phyloP scores from a whole-genome alignment of 202 grass and related monocot genomes.

The Schoenoplectus tabernaemontani region DNA sequence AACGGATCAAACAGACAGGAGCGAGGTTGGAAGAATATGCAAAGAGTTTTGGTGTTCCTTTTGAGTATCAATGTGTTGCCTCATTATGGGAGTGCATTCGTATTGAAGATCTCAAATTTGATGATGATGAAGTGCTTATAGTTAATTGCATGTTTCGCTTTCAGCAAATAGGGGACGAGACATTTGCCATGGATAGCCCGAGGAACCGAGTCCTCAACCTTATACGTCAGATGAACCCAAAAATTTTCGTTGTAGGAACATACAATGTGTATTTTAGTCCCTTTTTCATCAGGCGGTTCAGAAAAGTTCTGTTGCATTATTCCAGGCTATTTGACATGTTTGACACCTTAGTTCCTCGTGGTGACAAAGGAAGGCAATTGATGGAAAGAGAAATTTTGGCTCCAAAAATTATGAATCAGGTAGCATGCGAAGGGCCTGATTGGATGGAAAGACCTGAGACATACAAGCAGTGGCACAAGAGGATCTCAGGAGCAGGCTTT shows the following conservation, averaged over 20 bases:
- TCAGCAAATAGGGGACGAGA: conserved; percentile 15
- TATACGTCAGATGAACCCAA: conserved; percentile 25
- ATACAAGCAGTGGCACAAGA: conserved; percentile 47
- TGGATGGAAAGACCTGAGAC: conserved; percentile 46
- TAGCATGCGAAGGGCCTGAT: conserved; percentile 52
- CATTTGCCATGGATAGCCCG: conserved; percentile 16
- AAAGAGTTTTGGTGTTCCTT: conserved; percentile 18
- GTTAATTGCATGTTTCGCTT: not conserved
- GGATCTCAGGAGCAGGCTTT: conserved; percentile 30
- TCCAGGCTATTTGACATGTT: conserved; percentile 44
- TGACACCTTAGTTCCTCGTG: conserved; percentile 29
- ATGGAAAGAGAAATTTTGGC: conserved; percentile 34
- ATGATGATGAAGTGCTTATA: conserved; percentile 26
- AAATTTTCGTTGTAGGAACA: conserved; percentile 28
- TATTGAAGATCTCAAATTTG: conserved; percentile 28
- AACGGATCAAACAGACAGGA: conserved; percentile 21
- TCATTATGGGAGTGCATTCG: conserved; percentile 24
- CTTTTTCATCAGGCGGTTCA: conserved; percentile 45
- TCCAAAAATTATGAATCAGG: conserved; percentile 24
- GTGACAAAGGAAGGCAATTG: conserved; percentile 31
- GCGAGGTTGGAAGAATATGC: conserved; percentile 24
- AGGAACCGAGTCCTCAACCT: conserved; percentile 22
- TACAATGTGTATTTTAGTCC: conserved; percentile 14
- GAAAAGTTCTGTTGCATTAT: conserved; percentile 37
- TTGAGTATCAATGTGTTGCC: conserved; percentile 27